These are phyloP conservation scores for Funneliformis mosseae DNA, from an alignment of 192 early-diverging fungal genomes.

Conservation along the genomic window DNA sequence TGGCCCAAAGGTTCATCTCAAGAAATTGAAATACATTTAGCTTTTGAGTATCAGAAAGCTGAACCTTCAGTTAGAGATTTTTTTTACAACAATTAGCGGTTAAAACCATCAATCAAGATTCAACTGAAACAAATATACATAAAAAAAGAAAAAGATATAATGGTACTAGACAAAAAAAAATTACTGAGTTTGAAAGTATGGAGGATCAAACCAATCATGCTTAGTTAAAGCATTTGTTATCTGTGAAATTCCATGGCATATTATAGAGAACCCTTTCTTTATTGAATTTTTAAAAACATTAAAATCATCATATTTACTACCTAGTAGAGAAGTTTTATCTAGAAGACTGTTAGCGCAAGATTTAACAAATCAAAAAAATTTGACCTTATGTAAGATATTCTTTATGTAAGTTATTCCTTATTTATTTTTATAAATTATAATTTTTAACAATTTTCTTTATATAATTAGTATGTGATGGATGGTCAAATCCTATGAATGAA, in stretches of 20 bases:
- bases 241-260: neutral
- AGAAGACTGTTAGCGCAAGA: neutral
- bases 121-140: too few species aligned
- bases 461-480: neutral
- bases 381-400: neutral
- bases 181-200: too few species aligned
- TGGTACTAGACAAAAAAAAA: too few species aligned
- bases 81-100: too few species aligned
- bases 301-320: neutral
- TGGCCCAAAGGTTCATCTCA: too few species aligned
- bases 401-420: neutral
- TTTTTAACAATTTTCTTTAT: neutral
- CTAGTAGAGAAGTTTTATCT: neutral
- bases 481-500: constrained; percentile 1
- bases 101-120: too few species aligned
- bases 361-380: neutral
- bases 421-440: neutral
- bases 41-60: too few species aligned
- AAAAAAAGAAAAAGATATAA: too few species aligned
- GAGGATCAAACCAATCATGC: neutral
- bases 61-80: too few species aligned
- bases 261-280: neutral
- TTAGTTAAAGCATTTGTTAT: neutral
- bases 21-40: too few species aligned
- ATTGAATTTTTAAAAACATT: neutral